Conservation (phyloP, 108 stramenopile genomes). For the Skeletonema potamos region DNA sequence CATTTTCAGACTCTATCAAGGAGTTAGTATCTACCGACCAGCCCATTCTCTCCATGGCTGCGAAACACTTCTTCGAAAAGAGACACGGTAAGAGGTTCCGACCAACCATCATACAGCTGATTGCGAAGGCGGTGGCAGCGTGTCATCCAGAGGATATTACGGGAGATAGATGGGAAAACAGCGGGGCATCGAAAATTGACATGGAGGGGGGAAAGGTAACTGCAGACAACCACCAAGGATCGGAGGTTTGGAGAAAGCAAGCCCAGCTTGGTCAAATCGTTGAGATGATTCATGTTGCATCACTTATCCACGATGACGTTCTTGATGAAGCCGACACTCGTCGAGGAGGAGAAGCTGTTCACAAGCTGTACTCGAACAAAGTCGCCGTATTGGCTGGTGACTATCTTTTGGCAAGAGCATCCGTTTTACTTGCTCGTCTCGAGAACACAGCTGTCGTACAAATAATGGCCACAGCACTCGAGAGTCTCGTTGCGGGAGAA, state of each 20-base stretch:
- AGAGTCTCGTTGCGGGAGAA: slow-evolving; percentile 94
- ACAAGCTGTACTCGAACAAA: slow-evolving; percentile 98
- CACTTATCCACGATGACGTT: slow-evolving; percentile 96
- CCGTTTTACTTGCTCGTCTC: slow-evolving; percentile 89
- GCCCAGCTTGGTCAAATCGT: slow-evolving; percentile 95
- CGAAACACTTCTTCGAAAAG: slow-evolving; percentile 97
- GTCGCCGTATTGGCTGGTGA: slow-evolving; percentile 98
- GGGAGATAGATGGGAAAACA: slow-evolving; percentile 62
- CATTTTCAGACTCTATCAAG: slow-evolving; percentile 94
- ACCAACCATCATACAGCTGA: slow-evolving; percentile 93
- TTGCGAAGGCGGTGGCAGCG: slow-evolving; percentile 87
- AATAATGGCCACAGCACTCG: slow-evolving; percentile 97
- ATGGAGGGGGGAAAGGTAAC: slow-evolving; percentile 68
- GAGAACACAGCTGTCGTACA: slow-evolving; percentile 95
- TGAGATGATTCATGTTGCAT: slow-evolving; percentile 99
- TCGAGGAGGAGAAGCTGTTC: slow-evolving; percentile 93
- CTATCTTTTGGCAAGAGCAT: slow-evolving; percentile 92
- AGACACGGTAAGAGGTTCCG: slow-evolving; percentile 96
- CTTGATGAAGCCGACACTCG: slow-evolving; percentile 97
- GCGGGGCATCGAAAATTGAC: slow-evolving; percentile 75
- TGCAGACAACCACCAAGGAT: slow-evolving; percentile 75
- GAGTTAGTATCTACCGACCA: slow-evolving; percentile 96
- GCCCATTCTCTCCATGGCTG: slow-evolving; percentile 96
- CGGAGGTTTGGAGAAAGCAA: slow-evolving; percentile 85
- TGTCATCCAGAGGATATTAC: slow-evolving; percentile 55